These are phyloP conservation scores for Aaosphaeria pasadenensis DNA, from an alignment of 2,329 filamentous ascomycete species.

Conservation along the genomic window DNA sequence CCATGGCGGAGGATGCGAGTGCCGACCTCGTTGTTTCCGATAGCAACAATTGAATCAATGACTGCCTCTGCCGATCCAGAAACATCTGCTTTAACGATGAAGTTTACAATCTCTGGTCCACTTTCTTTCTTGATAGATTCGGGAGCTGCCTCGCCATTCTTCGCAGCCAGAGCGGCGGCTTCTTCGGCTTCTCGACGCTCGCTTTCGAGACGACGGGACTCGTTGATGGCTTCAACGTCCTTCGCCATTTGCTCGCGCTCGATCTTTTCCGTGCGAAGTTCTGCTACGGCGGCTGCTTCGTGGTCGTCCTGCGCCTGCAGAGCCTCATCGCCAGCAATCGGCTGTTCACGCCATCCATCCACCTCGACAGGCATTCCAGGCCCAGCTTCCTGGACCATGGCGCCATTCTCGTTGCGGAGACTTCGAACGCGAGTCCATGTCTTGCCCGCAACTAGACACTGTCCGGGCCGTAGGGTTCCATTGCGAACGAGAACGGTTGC, in stretches of 20 bases:
- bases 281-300: slow-evolving; percentile 73
- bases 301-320: slow-evolving; percentile 78
- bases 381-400: slow-evolving; percentile 66
- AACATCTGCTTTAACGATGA: slow-evolving; percentile 90
- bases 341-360: slow-evolving; percentile 89
- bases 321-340: slow-evolving; percentile 81
- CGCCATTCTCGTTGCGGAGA: slow-evolving; percentile 80
- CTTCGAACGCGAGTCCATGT: slow-evolving; percentile 85
- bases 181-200: slow-evolving; percentile 62
- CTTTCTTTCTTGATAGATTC: slow-evolving; percentile 25
- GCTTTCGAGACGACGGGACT: slow-evolving; percentile 55
- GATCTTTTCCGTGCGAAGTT: slow-evolving; percentile 69
- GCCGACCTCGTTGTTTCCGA: slow-evolving; percentile 82
- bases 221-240: slow-evolving; percentile 76
- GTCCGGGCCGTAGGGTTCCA: slow-evolving; percentile 77
- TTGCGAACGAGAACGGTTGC: slow-evolving; percentile 87
- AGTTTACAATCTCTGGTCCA: slow-evolving; percentile 63
- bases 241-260: slow-evolving; percentile 64
- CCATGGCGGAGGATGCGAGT: slow-evolving; percentile 73
- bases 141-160: slow-evolving; percentile 34
- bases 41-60: slow-evolving; percentile 67
- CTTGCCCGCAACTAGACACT: slow-evolving; percentile 81
- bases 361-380: slow-evolving; percentile 91
- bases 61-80: slow-evolving; percentile 93
- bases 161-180: slow-evolving; percentile 24